phyloP scores from a whole-genome alignment of 306 rosid species.

The Hippophae rhamnoides region DNA sequence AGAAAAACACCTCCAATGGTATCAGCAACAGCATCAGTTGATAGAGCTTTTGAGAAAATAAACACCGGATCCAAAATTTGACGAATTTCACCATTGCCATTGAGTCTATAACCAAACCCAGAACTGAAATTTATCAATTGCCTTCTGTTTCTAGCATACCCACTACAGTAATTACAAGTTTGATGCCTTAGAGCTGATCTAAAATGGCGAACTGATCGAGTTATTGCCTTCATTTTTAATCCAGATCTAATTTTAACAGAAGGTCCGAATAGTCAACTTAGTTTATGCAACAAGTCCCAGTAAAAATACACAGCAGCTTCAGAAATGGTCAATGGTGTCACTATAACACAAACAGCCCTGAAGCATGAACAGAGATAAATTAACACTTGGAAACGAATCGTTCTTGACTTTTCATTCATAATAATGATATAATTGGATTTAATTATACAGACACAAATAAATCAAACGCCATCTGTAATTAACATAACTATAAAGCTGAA shows the following conservation, averaged over 20 bases:
- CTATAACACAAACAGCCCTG: no score
- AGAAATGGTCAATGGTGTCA: background rate
- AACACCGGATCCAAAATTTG: slow-evolving; percentile 15
- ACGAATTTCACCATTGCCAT: slow-evolving; percentile 24
- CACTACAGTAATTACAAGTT: slow-evolving; percentile 21
- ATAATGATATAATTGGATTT: no score
- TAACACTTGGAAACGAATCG: no score
- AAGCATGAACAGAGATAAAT: no score
- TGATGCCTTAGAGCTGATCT: slow-evolving; percentile 29
- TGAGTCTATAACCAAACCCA: slow-evolving; percentile 25
- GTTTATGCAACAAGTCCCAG: no score
- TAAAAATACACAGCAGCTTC: background rate
- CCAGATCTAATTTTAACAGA: background rate
- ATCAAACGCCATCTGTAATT: no score
- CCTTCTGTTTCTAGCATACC: slow-evolving; percentile 19
- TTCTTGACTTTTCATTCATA: no score
- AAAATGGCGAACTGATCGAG: slow-evolving; percentile 41
- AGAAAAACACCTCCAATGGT: slow-evolving; percentile 46
- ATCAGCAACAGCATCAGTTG: slow-evolving; percentile 36
- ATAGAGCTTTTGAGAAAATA: slow-evolving; percentile 42
- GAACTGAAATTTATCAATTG: slow-evolving; percentile 23
- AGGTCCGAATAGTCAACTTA: no score
- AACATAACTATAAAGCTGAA: no score
- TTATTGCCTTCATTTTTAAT: slow-evolving; percentile 48
- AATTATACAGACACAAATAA: no score